Evolutionary conservation across 1,284 basidiomycete genomes (phyloP).

Genomic region (Mycena citricolor): DNA sequence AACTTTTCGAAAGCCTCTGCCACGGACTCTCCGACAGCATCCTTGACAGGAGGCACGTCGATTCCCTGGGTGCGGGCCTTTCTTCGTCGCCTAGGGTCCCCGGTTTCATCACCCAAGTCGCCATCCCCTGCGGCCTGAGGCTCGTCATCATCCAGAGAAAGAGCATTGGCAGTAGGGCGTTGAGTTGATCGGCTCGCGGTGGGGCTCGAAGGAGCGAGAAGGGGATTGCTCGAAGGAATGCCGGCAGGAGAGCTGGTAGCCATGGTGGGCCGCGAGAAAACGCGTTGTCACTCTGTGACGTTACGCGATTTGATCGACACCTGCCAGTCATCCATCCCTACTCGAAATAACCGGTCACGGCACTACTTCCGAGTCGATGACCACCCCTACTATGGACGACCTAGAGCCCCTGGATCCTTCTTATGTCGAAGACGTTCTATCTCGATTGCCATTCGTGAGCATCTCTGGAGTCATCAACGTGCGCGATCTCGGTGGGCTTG

Average conservation of each 20-base stretch:
- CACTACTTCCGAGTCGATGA: constrained; percentile 3
- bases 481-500: constrained; percentile 66
- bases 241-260: constrained; percentile 18
- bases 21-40: constrained; percentile 91
- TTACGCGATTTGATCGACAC: neutral
- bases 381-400: constrained; percentile 38
- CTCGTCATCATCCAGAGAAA: constrained; percentile 61
- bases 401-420: constrained; percentile 63
- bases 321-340: neutral
- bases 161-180: constrained; percentile 55
- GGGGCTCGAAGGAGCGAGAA: constrained; percentile 45
- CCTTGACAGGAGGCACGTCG: constrained; percentile 84
- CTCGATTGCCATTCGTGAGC: constrained; percentile 63
- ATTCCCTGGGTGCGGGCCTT: constrained; percentile 47
- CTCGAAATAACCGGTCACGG: constrained; percentile 2
- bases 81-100: constrained; percentile 41
- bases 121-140: constrained; percentile 55
- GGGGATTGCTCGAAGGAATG: constrained; percentile 67
- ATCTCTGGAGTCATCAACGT: constrained; percentile 71
- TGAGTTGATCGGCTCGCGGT: constrained; percentile 43
- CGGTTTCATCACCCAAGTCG: constrained; percentile 43
- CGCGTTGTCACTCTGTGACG: constrained; percentile 11
- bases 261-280: constrained; percentile 13
- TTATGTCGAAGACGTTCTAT: constrained; percentile 61
- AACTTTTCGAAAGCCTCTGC: constrained; percentile 90